phyloP scores from a whole-genome alignment of 179 eudicot genomes.

The Vitellaria paradoxa region DNA sequence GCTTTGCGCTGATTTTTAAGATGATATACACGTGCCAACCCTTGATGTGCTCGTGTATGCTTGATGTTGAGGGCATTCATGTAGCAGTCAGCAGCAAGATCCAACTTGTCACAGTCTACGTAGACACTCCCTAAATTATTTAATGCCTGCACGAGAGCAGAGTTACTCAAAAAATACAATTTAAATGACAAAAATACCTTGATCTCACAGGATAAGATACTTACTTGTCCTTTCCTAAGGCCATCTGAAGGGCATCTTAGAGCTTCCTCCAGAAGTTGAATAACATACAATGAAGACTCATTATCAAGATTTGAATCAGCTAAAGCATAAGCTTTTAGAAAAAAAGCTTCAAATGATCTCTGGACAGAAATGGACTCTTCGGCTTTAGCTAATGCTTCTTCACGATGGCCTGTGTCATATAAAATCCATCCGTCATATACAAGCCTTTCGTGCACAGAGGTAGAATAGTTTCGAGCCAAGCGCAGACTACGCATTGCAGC shows the following conservation, averaged over 20 bases:
- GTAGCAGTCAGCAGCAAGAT: constrained; percentile 82
- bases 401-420: constrained; percentile 83
- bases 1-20: constrained; percentile 67
- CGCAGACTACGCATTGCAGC: constrained; percentile 85
- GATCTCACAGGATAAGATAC: constrained; percentile 14
- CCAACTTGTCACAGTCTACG: constrained; percentile 77
- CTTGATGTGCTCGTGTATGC: constrained; percentile 94
- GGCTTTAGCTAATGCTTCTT: constrained; percentile 83
- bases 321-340: constrained; percentile 76
- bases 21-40: constrained; percentile 80
- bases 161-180: constrained; percentile 12
- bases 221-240: constrained; percentile 86
- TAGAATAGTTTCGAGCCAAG: constrained; percentile 61
- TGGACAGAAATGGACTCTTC: constrained; percentile 67
- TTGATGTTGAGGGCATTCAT: constrained; percentile 77
- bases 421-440: constrained; percentile 85
- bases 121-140: constrained; percentile 81
- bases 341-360: constrained; percentile 86
- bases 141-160: constrained; percentile 52
- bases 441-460: constrained; percentile 74
- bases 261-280: constrained; percentile 80
- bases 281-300: constrained; percentile 56
- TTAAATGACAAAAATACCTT: neutral
- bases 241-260: constrained; percentile 87
- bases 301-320: constrained; percentile 71